Percentiles rank a stretch among this genome's conserved stretches.
Evolutionary conservation across 2,329 filamentous ascomycete genomes (phyloP).

Genomic region (Magnaporthiopsis incrustans): DNA sequence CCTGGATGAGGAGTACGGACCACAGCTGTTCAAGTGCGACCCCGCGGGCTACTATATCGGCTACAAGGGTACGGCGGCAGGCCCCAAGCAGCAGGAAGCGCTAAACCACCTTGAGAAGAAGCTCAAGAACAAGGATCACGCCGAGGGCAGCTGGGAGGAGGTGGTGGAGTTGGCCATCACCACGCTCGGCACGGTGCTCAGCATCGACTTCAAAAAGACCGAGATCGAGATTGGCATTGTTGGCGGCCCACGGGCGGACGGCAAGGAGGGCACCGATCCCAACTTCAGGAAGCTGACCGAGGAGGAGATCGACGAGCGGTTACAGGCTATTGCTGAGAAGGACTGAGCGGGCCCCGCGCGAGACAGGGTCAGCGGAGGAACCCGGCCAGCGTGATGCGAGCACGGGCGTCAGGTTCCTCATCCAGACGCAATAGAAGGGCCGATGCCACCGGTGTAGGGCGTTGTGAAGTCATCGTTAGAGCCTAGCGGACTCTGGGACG

Average conservation of each 20-base stretch:
- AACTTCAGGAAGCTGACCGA: constrained; percentile 85
- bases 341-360: constrained; percentile 45
- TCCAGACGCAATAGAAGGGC: background rate
- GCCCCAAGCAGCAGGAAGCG: constrained; percentile 97
- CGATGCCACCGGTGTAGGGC: background rate
- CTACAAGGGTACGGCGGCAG: constrained; percentile 96
- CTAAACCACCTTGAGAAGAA: constrained; percentile 99
- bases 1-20: constrained; percentile 83
- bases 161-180: constrained; percentile 96
- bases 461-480: background rate
- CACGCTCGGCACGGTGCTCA: constrained; percentile 89
- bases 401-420: background rate
- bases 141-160: constrained; percentile 90
- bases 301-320: constrained; percentile 95
- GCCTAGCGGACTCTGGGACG: background rate
- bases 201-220: constrained; percentile 99
- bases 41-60: constrained; percentile 96
- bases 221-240: constrained; percentile 98
- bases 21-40: constrained; percentile 97
- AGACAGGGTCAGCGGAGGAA: background rate
- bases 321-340: constrained; percentile 98
- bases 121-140: constrained; percentile 96
- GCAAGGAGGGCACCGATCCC: constrained; percentile 70
- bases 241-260: constrained; percentile 75
- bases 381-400: background rate